Conservation (phyloP, 805 yeast genomes). For the Candida hungchunana region DNA sequence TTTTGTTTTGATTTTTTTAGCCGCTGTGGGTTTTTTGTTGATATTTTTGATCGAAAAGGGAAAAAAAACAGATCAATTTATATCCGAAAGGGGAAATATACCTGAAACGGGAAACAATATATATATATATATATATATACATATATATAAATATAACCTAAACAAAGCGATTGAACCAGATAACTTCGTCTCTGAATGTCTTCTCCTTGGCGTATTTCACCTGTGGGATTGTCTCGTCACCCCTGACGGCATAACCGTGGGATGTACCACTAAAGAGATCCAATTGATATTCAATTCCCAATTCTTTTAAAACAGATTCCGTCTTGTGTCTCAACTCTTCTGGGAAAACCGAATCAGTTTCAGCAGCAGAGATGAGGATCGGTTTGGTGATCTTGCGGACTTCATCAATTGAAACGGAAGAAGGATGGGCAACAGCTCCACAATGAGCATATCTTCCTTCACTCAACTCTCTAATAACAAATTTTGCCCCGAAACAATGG, state of each 20-base stretch:
- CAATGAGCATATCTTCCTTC: slow-evolving; percentile 39
- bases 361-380: slow-evolving; percentile 68
- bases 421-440: slow-evolving; percentile 81
- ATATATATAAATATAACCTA: too few relatives aligned
- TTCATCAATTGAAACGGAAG: slow-evolving; percentile 61
- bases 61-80: too few relatives aligned
- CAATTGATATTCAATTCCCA: slow-evolving; percentile 51
- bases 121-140: too few relatives aligned
- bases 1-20: too few relatives aligned
- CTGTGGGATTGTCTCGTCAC: slow-evolving; percentile 52
- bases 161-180: slow-evolving; percentile 11
- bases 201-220: slow-evolving; percentile 65
- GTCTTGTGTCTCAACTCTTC: slow-evolving; percentile 58
- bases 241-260: slow-evolving; percentile 82
- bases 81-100: too few relatives aligned
- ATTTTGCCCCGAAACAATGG: slow-evolving; percentile 81
- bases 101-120: too few relatives aligned
- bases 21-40: too few relatives aligned
- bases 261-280: slow-evolving; percentile 55
- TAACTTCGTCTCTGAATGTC: slow-evolving; percentile 39
- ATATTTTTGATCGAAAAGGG: too few relatives aligned
- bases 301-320: slow-evolving; percentile 50
- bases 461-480: slow-evolving; percentile 46
- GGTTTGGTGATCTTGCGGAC: slow-evolving; percentile 48
- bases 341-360: slow-evolving; percentile 59